Percentiles rank a stretch among this genome's conserved stretches.
phyloP scores from a whole-genome alignment of 805 yeast species.

The Kuraishia capsulata region DNA sequence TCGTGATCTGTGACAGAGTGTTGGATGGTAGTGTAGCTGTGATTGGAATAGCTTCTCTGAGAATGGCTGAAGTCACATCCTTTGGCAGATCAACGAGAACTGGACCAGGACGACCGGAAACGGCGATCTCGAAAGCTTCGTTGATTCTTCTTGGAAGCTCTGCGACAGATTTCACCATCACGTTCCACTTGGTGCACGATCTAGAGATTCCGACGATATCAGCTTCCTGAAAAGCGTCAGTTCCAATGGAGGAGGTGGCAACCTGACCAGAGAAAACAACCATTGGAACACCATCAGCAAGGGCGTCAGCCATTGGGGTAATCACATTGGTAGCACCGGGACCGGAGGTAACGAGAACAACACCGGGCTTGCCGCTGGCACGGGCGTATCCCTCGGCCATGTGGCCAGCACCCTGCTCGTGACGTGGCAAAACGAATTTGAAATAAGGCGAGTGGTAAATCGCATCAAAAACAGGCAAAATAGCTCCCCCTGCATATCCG shows the following conservation, averaged over 20 bases:
- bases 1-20: constrained; percentile 63
- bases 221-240: constrained; percentile 99
- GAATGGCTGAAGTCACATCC: constrained; percentile 91
- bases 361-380: constrained; percentile 94
- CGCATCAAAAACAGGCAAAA: constrained; percentile 95
- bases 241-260: constrained; percentile 90
- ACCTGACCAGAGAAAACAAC: constrained; percentile 98
- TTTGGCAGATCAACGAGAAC: constrained; percentile 96
- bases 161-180: constrained; percentile 91
- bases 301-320: constrained; percentile 97
- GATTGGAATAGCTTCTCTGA: constrained; percentile 79
- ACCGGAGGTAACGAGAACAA: constrained; percentile 96
- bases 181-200: constrained; percentile 98
- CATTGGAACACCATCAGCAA: constrained; percentile 95
- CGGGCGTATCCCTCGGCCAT: constrained; percentile 99
- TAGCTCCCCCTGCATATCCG: constrained; percentile 99
- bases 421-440: constrained; percentile 87
- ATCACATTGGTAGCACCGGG: constrained; percentile 98
- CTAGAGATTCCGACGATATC: constrained; percentile 96
- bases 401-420: constrained; percentile 99
- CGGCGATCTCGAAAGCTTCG: constrained; percentile 97
- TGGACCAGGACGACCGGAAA: constrained; percentile 96
- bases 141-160: constrained; percentile 93
- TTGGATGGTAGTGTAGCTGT: constrained; percentile 67
- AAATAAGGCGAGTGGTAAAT: constrained; percentile 85